These are phyloP conservation scores for Zalerion maritima DNA, from an alignment of 495 filamentous ascomycete genomes.

Conservation along the genomic window DNA sequence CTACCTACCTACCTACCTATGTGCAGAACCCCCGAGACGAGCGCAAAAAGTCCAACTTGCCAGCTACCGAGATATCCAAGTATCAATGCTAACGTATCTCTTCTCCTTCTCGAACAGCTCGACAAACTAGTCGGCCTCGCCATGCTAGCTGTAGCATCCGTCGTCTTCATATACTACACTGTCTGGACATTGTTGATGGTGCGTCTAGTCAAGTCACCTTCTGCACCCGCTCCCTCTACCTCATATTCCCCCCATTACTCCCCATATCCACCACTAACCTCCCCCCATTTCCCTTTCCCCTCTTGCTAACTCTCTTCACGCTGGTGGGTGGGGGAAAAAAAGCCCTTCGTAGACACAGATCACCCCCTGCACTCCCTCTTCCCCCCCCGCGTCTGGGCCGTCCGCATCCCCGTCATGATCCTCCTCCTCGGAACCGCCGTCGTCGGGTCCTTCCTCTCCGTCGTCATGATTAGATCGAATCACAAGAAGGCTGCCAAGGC, in stretches of 20 bases:
- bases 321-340: no score
- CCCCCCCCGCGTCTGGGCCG: constrained; percentile 95
- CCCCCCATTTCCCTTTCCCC: constrained; percentile 2
- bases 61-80: no score
- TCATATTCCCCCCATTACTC: constrained; percentile 1
- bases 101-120: constrained; percentile 40
- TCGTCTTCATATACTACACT: constrained; percentile 97
- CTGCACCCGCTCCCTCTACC: neutral
- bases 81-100: constrained; percentile 6
- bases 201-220: constrained; percentile 9
- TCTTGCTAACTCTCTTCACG: constrained; percentile 4
- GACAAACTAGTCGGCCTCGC: constrained; percentile 89
- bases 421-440: constrained; percentile 84
- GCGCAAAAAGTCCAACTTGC: no score
- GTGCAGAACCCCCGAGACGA: no score
- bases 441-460: constrained; percentile 86
- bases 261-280: constrained; percentile 4
- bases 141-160: constrained; percentile 91
- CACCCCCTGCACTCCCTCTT: constrained; percentile 92
- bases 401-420: constrained; percentile 94
- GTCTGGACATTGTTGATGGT: constrained; percentile 98
- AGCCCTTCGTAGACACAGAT: constrained; percentile 94
- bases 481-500: constrained; percentile 92
- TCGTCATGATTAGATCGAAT: constrained; percentile 99
- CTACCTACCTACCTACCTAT: no score